Percentiles rank a stretch among this genome's conserved stretches.
Evolutionary conservation across 2,329 filamentous ascomycete species (phyloP).

Genomic region (Calcarisporium arbuscula): DNA sequence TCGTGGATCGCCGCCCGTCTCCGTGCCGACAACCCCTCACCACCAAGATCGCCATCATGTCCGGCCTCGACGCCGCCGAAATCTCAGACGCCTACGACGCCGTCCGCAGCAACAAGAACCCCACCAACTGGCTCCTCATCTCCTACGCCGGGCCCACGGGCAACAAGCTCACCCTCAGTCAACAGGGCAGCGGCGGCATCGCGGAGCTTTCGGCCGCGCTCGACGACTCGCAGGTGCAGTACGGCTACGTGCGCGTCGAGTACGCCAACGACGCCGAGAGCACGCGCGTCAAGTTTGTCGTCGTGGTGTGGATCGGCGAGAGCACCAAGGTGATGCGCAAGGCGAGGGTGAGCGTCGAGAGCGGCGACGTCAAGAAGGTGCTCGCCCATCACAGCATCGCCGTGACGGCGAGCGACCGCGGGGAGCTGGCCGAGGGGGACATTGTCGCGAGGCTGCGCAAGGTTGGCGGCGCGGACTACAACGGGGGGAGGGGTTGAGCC

Average conservation of each 20-base stretch:
- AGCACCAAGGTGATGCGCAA: slow-evolving; percentile 63
- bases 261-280: slow-evolving; percentile 67
- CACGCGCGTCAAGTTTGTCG: slow-evolving; percentile 60
- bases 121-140: slow-evolving; percentile 61
- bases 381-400: slow-evolving; percentile 60
- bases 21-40: not conserved
- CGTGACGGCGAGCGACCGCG: slow-evolving; percentile 53
- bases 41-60: slow-evolving; percentile 33
- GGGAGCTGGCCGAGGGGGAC: slow-evolving; percentile 55
- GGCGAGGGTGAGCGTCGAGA: slow-evolving; percentile 62
- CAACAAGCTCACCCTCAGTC: slow-evolving; percentile 48
- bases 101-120: slow-evolving; percentile 60
- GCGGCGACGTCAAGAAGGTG: slow-evolving; percentile 56
- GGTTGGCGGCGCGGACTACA: slow-evolving; percentile 66
- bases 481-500: slow-evolving; percentile 53
- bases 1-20: slow-evolving; percentile 9
- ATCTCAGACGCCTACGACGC: slow-evolving; percentile 59
- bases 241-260: slow-evolving; percentile 60
- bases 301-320: slow-evolving; percentile 64
- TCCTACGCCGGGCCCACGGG: slow-evolving; percentile 51
- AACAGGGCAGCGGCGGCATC: slow-evolving; percentile 55
- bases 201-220: slow-evolving; percentile 49
- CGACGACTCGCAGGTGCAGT: slow-evolving; percentile 56
- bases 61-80: slow-evolving; percentile 50
- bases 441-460: slow-evolving; percentile 56